Base-by-base conservation (phyloP, 2,329 filamentous ascomycete genomes). In the Botrytis tulipae region DNA sequence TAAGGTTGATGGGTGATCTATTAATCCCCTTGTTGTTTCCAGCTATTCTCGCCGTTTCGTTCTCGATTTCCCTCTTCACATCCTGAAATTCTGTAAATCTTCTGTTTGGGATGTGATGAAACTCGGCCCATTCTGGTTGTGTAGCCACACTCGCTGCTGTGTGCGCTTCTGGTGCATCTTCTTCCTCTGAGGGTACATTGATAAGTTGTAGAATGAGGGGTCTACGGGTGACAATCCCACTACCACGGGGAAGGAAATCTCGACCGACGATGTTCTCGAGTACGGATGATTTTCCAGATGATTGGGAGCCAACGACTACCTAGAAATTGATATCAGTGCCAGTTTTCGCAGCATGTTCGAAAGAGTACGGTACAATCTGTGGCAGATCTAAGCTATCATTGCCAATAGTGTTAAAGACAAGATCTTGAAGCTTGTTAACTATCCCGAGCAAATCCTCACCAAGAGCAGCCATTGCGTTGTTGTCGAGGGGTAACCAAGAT, bases 361-460 rank as follows among this genome's bases (percentile, higher is more conserved):
- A 63, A 72, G 74, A 86, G 60, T 67, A 54, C 61, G 90, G 82
- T 91, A 98, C 96, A 88, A 99, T 99, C 85, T 99, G 96, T 74
- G 96, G 96, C 73, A 99, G 87, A 84, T 99, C 96, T 75, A 99
- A 89, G 71, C 95, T 98, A 84, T 99, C 96, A 86, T 95, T 98
- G 84, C 96, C 96, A 83, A 99, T 99, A 78, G 96, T 99, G 86
- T 99, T 99, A 87, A 99, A 99, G 81, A 99, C 96, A 81, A 99
- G 86, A 84, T 98, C 96, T 84, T 99, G 96, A 81, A 99, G 88
- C 87, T 97, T 97, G 87, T 99, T 99, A 85, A 99, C 96, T 77
- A 94, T 97, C 79, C 90, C 90, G 82, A 99, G 90, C 84, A 99
- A 87, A 84, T 99, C 95, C 84, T 99, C 96, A 82, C 96, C 95